Percentiles rank a stretch among this genome's conserved stretches.
Evolutionary conservation across 2,329 filamentous ascomycete species (phyloP).

Genomic region (Onygenales sp.): DNA sequence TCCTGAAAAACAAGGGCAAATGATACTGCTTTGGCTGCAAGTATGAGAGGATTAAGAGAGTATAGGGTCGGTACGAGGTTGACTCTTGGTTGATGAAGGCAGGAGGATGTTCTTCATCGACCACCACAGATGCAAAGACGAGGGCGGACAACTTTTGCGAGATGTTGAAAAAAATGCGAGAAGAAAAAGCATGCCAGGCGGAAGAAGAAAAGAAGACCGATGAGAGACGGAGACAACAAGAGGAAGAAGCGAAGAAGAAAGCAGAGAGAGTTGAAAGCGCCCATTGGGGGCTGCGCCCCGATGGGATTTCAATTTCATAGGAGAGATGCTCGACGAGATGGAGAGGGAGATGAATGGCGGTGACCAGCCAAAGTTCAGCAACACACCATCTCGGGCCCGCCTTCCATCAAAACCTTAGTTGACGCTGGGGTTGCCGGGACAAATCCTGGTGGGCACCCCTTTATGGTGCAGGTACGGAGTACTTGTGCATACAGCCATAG

Average conservation of each 20-base stretch:
- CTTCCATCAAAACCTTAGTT: not conserved
- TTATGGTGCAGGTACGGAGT: no score
- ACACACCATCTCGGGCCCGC: not conserved
- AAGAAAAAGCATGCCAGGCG: not conserved
- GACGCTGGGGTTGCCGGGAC: no score
- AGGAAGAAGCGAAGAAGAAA: not conserved
- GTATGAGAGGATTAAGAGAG: not conserved
- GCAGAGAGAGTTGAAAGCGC: no score
- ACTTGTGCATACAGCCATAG: no score
- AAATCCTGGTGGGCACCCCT: no score
- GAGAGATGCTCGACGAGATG: not conserved
- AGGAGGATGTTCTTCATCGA: not conserved
- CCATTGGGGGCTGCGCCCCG: no score
- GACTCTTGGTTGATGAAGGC: not conserved
- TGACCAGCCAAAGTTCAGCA: not conserved
- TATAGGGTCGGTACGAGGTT: not conserved
- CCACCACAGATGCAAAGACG: not conserved
- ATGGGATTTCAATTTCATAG: not conserved
- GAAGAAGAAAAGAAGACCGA: not conserved
- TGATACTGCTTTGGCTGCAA: conserved; percentile 1
- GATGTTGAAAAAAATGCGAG: not conserved
- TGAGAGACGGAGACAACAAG: not conserved
- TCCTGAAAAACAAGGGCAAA: not conserved
- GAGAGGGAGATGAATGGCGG: not conserved
- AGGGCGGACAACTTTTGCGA: not conserved